Conservation (phyloP, 23 red algal genomes). For the Pyropia haitanensis region DNA sequence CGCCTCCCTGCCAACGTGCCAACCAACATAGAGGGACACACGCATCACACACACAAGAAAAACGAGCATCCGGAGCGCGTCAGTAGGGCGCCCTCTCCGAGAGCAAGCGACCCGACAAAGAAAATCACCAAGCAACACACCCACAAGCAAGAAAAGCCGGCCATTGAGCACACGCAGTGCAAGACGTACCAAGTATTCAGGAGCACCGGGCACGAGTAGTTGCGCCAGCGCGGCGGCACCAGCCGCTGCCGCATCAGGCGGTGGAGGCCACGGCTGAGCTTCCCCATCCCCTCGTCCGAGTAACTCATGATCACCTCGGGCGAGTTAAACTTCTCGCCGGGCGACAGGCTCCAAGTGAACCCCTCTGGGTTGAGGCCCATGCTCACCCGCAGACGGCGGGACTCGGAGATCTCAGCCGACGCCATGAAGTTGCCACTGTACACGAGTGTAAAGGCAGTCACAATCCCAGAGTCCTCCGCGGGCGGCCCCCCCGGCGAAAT, state of each 20-base stretch:
- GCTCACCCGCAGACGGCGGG: slow-evolving; percentile 74
- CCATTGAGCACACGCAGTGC: too few species aligned
- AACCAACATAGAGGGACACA: too few species aligned
- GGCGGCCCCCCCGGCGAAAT: slow-evolving; percentile 56
- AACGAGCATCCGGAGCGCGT: too few species aligned
- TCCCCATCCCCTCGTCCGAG: slow-evolving; percentile 60
- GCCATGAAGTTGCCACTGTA: slow-evolving; percentile 95
- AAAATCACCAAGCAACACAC: too few species aligned
- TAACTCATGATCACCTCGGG: slow-evolving; percentile 86
- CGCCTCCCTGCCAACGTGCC: slow-evolving; percentile 24
- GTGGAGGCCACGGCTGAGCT: slow-evolving; percentile 57
- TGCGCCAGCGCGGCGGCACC: slow-evolving; percentile 68
- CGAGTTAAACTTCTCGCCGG: slow-evolving; percentile 50
- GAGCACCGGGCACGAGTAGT: slow-evolving; percentile 69
- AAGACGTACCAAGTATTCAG: slow-evolving; percentile 74
- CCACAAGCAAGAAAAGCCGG: too few species aligned
- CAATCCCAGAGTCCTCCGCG: slow-evolving; percentile 50
- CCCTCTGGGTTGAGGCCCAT: slow-evolving; percentile 89
- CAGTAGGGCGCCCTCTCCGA: too few species aligned
- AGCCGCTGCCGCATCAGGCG: slow-evolving; percentile 72
- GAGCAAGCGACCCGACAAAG: too few species aligned
- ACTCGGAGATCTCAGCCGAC: slow-evolving; percentile 72
- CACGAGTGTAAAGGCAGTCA: slow-evolving; percentile 57
- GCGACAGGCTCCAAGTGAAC: slow-evolving; percentile 85
- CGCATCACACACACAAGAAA: too few species aligned